Base-by-base conservation (phyloP, 139 green algal genomes). In the Chlorella vulgaris region DNA sequence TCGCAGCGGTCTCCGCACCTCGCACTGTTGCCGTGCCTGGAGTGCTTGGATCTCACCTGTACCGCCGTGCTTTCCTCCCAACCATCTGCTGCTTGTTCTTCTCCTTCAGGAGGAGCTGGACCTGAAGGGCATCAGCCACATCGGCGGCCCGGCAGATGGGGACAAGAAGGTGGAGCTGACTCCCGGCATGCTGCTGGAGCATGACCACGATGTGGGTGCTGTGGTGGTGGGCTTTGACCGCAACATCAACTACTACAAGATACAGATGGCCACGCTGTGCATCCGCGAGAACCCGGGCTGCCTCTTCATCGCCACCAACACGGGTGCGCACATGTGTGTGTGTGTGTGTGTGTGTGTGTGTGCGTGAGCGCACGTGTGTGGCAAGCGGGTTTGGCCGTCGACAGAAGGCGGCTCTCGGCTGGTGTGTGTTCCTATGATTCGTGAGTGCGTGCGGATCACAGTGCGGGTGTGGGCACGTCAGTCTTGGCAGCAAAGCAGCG, bases 201-300 rank as follows among this genome's bases (percentile, higher is more conserved):
- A 99, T 78, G 95, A 98, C 86, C 51, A 86, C 28, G 94, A 98
- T 31, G 96, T 99, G 78, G 74, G 93, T 33, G 69, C 47, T 63
- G 69, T 99, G 36, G 90, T 99, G 50, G 97, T 99, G 24, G 96
- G 96, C 63, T 98, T 99, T 86, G 96, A 99, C 92, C 90, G 96
- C 51, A 85, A 99, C 91, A 90, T 99, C 89, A 99, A 99, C 92
- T 99, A 99, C 91, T 96, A 99, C 93, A 99, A 99, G 90, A 97
- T 99, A 81, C 81, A 85, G 62, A 53, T 67, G 39, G 74, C 96
- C 15, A 98, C 94, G 35, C 91, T 99, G 42, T 99, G 97, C 91
- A 96, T 99, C 80, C 88, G 94, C 10, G 97, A 99, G 84, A 99
- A 99, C 90, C 93, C 94, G 1, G 96, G 94, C 68, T 99, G 97